Evolutionary conservation across 441 rosid species (phyloP).

Genomic region (Arabidopsis lyrata): DNA sequence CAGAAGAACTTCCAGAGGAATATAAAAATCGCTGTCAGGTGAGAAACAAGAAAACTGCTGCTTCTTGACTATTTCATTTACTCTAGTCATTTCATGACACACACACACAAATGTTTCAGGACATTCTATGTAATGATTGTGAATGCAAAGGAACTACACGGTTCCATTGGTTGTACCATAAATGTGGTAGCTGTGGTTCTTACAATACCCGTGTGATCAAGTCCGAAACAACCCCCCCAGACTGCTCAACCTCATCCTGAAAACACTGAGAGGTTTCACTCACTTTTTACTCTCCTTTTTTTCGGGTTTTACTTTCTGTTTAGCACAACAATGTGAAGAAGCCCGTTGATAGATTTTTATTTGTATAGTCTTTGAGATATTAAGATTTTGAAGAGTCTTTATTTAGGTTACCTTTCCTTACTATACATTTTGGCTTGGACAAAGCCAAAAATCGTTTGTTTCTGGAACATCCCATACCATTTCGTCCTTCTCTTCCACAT

Average conservation of each 20-base stretch:
- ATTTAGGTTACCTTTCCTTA: slow-evolving; percentile 33
- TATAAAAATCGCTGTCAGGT: slow-evolving; percentile 71
- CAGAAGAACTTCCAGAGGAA: slow-evolving; percentile 81
- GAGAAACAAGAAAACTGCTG: slow-evolving; percentile 31
- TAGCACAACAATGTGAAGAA: slow-evolving; percentile 37
- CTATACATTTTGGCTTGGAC: slow-evolving; percentile 32
- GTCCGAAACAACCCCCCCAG: slow-evolving; percentile 47
- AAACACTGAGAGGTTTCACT: slow-evolving; percentile 25
- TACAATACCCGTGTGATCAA: slow-evolving; percentile 91
- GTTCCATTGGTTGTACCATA: slow-evolving; percentile 98
- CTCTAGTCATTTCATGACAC: slow-evolving; percentile 5
- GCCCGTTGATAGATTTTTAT: slow-evolving; percentile 37
- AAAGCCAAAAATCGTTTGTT: slow-evolving; percentile 27
- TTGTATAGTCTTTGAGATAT: slow-evolving; percentile 44
- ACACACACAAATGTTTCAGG: slow-evolving; percentile 53
- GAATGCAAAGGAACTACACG: slow-evolving; percentile 71
- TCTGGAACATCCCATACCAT: slow-evolving; percentile 11
- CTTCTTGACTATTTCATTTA: neutral
- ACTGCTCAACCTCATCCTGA: slow-evolving; percentile 51
- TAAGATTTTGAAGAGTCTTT: slow-evolving; percentile 39
- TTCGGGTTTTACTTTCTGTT: slow-evolving; percentile 4
- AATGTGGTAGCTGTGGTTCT: slow-evolving; percentile 80
- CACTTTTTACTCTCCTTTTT: neutral
- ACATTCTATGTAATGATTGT: slow-evolving; percentile 90
- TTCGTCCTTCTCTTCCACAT: slow-evolving; percentile 15